Conservation (phyloP, 129 eudicot species). For the Lactuca saligna region DNA sequence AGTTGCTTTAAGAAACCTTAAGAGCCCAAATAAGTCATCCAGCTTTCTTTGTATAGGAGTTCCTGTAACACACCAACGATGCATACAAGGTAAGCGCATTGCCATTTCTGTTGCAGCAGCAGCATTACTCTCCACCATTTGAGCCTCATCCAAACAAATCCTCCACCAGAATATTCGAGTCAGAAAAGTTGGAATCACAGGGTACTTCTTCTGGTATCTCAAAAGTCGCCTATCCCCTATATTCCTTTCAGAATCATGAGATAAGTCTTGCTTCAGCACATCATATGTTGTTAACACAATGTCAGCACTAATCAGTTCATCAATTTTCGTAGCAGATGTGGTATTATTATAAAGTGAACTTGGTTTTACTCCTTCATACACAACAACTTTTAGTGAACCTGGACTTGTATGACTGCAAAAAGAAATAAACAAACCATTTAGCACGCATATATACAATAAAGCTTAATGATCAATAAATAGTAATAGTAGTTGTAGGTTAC, state of each 20-base stretch:
- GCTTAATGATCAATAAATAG: no score
- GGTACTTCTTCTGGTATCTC: constrained; percentile 83
- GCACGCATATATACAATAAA: no score
- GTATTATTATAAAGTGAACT: constrained; percentile 31
- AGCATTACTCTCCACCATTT: constrained; percentile 90
- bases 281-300: constrained; percentile 95
- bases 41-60: constrained; percentile 91
- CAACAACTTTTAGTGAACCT: constrained; percentile 68
- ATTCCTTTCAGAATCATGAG: constrained; percentile 91
- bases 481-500: constrained; percentile 28
- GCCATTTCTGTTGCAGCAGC: constrained; percentile 96
- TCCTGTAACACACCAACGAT: constrained; percentile 97
- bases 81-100: constrained; percentile 65
- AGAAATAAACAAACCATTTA: neutral
- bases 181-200: constrained; percentile 81
- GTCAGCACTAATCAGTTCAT: constrained; percentile 68
- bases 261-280: constrained; percentile 81
- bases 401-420: constrained; percentile 75
- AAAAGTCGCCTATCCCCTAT: constrained; percentile 84
- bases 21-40: constrained; percentile 90
- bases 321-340: constrained; percentile 44
- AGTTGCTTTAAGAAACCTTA: constrained; percentile 75
- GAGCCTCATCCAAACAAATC: constrained; percentile 96
- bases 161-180: constrained; percentile 95
- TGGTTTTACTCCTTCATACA: constrained; percentile 85